Conservation (phyloP, 768 basidiomycete genomes). For the Hericium rajendrae region DNA sequence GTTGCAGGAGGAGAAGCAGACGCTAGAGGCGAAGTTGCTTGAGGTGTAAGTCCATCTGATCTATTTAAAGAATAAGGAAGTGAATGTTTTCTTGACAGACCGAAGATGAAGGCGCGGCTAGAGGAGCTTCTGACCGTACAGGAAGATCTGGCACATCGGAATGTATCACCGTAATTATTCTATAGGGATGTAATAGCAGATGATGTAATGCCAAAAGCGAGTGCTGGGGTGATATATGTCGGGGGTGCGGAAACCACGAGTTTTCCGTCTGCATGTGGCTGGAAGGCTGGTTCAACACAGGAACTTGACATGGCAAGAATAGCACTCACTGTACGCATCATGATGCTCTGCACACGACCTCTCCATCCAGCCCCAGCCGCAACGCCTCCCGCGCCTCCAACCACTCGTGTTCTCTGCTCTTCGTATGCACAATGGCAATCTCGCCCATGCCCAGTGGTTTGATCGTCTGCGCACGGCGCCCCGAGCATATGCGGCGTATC, state of each 20-base stretch:
- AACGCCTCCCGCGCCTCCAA: constrained; percentile 91
- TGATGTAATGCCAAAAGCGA: not conserved
- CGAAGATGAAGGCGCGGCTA: constrained; percentile 72
- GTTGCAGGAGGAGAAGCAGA: constrained; percentile 91
- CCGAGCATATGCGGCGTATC: constrained; percentile 70
- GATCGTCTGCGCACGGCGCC: constrained; percentile 70
- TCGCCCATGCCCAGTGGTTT: constrained; percentile 88
- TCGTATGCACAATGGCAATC: constrained; percentile 76
- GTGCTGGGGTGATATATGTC: no score
- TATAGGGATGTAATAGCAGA: not conserved
- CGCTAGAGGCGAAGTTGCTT: constrained; percentile 71
- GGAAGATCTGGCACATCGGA: constrained; percentile 9
- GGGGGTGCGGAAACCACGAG: no score
- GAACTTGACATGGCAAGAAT: not conserved
- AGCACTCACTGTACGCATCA: not conserved
- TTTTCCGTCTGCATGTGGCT: no score
- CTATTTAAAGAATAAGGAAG: not conserved
- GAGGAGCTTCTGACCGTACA: constrained; percentile 45
- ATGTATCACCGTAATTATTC: not conserved
- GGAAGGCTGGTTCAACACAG: not conserved
- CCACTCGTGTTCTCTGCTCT: constrained; percentile 67
- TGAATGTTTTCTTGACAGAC: constrained; percentile 33
- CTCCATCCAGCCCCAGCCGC: constrained; percentile 66
- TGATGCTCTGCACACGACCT: constrained; percentile 74
- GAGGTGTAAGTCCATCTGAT: constrained; percentile 58